These are phyloP conservation scores for Tetrapyrgos nigripes DNA, from an alignment of 1,284 basidiomycete species.

Conservation along the genomic window DNA sequence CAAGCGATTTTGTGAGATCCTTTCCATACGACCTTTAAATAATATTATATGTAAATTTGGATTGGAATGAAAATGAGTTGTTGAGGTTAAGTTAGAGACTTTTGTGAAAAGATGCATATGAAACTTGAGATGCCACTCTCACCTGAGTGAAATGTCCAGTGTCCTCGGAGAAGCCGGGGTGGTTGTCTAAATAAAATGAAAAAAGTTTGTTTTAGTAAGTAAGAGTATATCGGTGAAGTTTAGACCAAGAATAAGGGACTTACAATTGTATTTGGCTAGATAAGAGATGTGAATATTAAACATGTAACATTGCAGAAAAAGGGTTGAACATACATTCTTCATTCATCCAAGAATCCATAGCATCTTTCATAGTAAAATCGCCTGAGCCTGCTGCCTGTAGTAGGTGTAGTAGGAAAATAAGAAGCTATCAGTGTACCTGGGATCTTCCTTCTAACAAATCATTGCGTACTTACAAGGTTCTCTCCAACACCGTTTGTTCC, in stretches of 20 bases:
- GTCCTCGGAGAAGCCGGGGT: constrained; percentile 25
- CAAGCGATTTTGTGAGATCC: constrained; percentile 27
- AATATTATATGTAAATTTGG: neutral
- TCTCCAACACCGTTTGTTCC: constrained; percentile 30
- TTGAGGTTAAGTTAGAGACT: no score
- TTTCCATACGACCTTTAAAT: constrained; percentile 31
- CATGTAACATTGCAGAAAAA: neutral
- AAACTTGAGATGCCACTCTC: no score
- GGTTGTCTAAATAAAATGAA: constrained; percentile 20
- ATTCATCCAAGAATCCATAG: constrained; percentile 11
- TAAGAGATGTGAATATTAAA: neutral
- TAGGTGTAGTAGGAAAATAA: neutral
- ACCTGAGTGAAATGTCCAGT: constrained; percentile 35
- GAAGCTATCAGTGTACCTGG: constrained; percentile 48
- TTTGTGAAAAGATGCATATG: no score
- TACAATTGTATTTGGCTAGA: constrained; percentile 13
- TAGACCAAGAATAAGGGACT: neutral
- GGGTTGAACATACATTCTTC: constrained; percentile 9
- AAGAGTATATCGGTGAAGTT: constrained; percentile 32
- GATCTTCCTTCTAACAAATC: neutral
- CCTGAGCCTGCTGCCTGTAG: constrained; percentile 50
- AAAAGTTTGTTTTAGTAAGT: neutral
- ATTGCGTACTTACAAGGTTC: neutral
- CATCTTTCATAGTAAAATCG: constrained; percentile 24
- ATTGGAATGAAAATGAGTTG: no score